Evolutionary conservation across 768 basidiomycete species (phyloP), one percentile per base, ranked within the genome.

Genomic region (Lactarius sanguifluus): DNA sequence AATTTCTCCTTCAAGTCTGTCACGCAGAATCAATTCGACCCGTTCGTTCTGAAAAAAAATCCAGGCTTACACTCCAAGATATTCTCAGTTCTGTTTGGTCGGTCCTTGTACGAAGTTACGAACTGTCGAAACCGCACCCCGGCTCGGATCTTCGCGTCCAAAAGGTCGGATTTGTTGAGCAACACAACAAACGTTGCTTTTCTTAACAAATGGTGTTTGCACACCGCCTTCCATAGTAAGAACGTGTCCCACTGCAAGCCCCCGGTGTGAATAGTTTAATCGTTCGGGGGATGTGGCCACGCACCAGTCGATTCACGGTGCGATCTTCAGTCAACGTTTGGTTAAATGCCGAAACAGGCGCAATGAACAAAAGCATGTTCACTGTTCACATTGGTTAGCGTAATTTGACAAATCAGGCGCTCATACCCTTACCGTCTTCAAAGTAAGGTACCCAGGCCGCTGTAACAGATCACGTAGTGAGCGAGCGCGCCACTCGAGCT

Each of bases 381-480:
- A 87, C 86, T 85, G 62, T 25, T 43, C 8, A 20, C 16, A 5
- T 20, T 9, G 25, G 8, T 56, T 64, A 59, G 54, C 23, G 8
- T 16, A 47, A 41, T 32, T 45, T 5, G 55, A 58, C 34, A n/a
- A 16, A 38, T 20, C 50, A 18, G 32, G 20, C 25, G n/a, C 34
- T 28, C 23, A 5, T 18, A 5, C 32, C 69, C 78, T 57, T 59
- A 86, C 86, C 84, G 72, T 88, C 83, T 63, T 89, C 86, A 65
- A 90, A 88, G 73, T 84, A 90, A 32, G 87, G 86, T 1, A 84
- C 84, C 88, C 88, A 89, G 5, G 82, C 82, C 63, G 83, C 86
- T 86, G 61, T 32, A 32, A 41, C 10, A 38, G 34, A 52, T 40
- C 23, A 66, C 28, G 15, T n/a, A 32, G 40, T 61, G 34, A 69